A percentile compares a stretch with the other conserved stretches of the same genome.
phyloP scores from a whole-genome alignment of 495 filamentous ascomycete genomes.

The Penicillium psychrofluorescens region DNA sequence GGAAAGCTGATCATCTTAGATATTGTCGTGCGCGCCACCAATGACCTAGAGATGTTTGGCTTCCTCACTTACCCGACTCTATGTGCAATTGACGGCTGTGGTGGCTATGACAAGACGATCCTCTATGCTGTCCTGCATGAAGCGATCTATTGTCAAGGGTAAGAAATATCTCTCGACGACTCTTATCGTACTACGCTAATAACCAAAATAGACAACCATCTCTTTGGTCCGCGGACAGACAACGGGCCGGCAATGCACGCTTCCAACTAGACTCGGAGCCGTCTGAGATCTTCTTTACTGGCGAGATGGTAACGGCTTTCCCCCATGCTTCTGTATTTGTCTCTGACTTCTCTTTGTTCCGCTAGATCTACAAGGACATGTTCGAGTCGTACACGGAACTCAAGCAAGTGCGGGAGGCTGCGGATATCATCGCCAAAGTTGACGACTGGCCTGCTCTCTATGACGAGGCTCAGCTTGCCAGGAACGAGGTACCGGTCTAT shows the following conservation, averaged over 20 bases:
- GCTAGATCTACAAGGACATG: slow-evolving; percentile 65
- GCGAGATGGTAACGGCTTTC: slow-evolving; percentile 62
- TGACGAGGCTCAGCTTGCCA: slow-evolving; percentile 59
- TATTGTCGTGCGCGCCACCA: slow-evolving; percentile 57
- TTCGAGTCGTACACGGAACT: slow-evolving; percentile 74
- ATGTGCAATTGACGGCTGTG: slow-evolving; percentile 53
- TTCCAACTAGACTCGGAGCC: slow-evolving; percentile 40
- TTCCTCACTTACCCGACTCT: slow-evolving; percentile 67
- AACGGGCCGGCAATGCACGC: slow-evolving; percentile 28
- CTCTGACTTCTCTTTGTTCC: slow-evolving; percentile 1
- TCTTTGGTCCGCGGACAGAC: slow-evolving; percentile 57
- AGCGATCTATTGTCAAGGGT: slow-evolving; percentile 67
- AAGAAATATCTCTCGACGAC: slow-evolving; percentile 1
- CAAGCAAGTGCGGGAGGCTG: slow-evolving; percentile 51
- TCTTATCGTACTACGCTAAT: slow-evolving; percentile 6
- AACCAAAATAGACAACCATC: slow-evolving; percentile 36
- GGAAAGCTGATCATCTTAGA: slow-evolving; percentile 28
- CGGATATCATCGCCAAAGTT: slow-evolving; percentile 59
- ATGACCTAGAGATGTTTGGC: slow-evolving; percentile 65
- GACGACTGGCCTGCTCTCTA: slow-evolving; percentile 72
- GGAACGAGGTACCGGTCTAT: slow-evolving; percentile 84
- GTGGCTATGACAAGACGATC: slow-evolving; percentile 63
- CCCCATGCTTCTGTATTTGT: background rate
- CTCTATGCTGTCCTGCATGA: slow-evolving; percentile 88
- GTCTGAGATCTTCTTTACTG: slow-evolving; percentile 70